Evolutionary conservation across 495 filamentous ascomycete species (phyloP).

Genomic region (Delitschia confertaspora): DNA sequence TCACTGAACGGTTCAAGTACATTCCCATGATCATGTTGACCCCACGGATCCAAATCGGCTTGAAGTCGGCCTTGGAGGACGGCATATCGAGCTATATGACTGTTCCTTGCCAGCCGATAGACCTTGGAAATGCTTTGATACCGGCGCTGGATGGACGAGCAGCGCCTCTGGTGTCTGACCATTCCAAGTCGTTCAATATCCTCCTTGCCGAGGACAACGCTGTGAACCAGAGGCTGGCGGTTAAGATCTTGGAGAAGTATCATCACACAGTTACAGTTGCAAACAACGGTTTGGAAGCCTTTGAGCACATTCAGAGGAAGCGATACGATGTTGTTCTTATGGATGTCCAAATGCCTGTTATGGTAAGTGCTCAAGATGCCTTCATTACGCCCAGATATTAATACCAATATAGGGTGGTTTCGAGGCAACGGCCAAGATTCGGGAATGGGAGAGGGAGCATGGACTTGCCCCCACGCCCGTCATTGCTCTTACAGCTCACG

Average conservation of each 20-base stretch:
- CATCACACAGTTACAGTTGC: slow-evolving; percentile 95
- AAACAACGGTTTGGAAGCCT: slow-evolving; percentile 85
- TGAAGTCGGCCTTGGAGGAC: slow-evolving; percentile 91
- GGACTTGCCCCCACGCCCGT: slow-evolving; percentile 80
- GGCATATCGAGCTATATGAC: slow-evolving; percentile 99
- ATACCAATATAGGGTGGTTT: slow-evolving; percentile 64
- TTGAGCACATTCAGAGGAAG: slow-evolving; percentile 79
- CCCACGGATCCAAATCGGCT: slow-evolving; percentile 79
- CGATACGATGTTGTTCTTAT: slow-evolving; percentile 96
- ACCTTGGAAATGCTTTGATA: slow-evolving; percentile 96
- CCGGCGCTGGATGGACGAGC: slow-evolving; percentile 94
- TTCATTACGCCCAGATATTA: background rate
- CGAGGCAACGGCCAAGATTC: slow-evolving; percentile 93
- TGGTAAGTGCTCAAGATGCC: slow-evolving; percentile 47
- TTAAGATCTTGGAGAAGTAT: slow-evolving; percentile 97
- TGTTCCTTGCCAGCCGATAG: slow-evolving; percentile 87
- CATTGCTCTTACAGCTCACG: slow-evolving; percentile 94
- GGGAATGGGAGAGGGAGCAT: slow-evolving; percentile 78
- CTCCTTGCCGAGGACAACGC: slow-evolving; percentile 95
- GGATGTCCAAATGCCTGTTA: slow-evolving; percentile 99
- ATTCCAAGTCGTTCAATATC: slow-evolving; percentile 93
- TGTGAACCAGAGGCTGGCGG: slow-evolving; percentile 91
- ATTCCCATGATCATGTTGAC: slow-evolving; percentile 92
- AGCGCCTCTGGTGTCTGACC: slow-evolving; percentile 82
- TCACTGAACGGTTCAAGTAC: slow-evolving; percentile 92